Percentiles rank a stretch among this genome's conserved stretches.
Evolutionary conservation across 805 yeast genomes (phyloP).

Genomic region (Candida pseudoglaebosa): DNA sequence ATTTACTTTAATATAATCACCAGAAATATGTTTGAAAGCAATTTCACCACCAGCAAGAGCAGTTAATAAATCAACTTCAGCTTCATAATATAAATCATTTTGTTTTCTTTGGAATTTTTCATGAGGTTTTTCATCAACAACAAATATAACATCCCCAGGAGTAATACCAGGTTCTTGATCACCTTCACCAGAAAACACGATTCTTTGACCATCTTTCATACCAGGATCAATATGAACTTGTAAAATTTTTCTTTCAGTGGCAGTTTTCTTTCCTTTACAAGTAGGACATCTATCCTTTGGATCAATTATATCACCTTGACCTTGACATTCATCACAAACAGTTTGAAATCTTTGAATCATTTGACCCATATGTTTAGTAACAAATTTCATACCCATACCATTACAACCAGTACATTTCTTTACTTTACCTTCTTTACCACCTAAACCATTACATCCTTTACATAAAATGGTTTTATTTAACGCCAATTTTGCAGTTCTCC

Average conservation of each 20-base stretch:
- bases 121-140: slow-evolving; percentile 88
- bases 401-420: slow-evolving; percentile 82
- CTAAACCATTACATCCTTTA: slow-evolving; percentile 86
- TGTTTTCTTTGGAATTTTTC: slow-evolving; percentile 80
- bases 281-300: slow-evolving; percentile 82
- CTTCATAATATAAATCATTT: slow-evolving; percentile 79
- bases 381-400: slow-evolving; percentile 88
- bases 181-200: slow-evolving; percentile 92
- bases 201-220: slow-evolving; percentile 90
- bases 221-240: slow-evolving; percentile 96
- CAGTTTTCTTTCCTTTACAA: slow-evolving; percentile 87
- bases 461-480: slow-evolving; percentile 89
- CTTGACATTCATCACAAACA: slow-evolving; percentile 87
- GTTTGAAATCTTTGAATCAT: slow-evolving; percentile 98
- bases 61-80: slow-evolving; percentile 85
- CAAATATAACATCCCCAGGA: slow-evolving; percentile 95
- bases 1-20: slow-evolving; percentile 81
- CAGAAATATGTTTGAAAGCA: slow-evolving; percentile 83
- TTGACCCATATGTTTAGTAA: slow-evolving; percentile 98
- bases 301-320: slow-evolving; percentile 85
- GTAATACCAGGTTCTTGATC: slow-evolving; percentile 93
- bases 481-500: slow-evolving; percentile 91
- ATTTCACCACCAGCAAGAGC: slow-evolving; percentile 96
- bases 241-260: slow-evolving; percentile 83
- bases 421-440: slow-evolving; percentile 91